Base-by-base conservation (phyloP, 2,329 filamentous ascomycete genomes). In the Atkinsonella texensis region DNA sequence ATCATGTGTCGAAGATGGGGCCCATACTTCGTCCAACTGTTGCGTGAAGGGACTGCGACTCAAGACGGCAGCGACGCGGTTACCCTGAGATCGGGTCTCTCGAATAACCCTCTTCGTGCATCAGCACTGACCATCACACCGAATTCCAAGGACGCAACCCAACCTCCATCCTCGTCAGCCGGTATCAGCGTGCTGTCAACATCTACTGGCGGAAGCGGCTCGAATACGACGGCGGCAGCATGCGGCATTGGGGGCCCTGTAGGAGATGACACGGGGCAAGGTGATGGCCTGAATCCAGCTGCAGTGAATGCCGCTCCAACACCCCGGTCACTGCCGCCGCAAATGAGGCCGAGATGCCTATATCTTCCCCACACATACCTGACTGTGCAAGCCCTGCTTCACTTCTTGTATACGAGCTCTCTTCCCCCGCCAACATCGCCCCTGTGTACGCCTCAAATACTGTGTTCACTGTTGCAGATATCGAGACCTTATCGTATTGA, bases 401-500 rank as follows among this genome's bases (percentile, higher is more conserved):
- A 96, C 67, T 98, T 87, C 63, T 76, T 98, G 10, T 98, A 98
- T 68, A 96, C 91, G 0, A 95, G 89, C 32, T 85, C 87, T 0
- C 78, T 98, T 1, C 91, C 93, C 0, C 75, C 85, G 0, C 78
- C 82, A 0, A 80, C 80, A 11, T 89, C 87, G 6, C 78, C 82
- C 1, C 79, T 96, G 33, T 95, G 90, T 64, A 95, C 89, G 0
- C 91, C 93, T 0, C 93, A 97, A 60, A 95, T 96, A 20, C 80
- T 97, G 44, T 98, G 93, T 71, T 96, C 91, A 9, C 79, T 98
- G 6, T 77, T 98, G 8, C 93, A 98, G 66, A 83, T 98, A 52
- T 87, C 93, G 0, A 83, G 93, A 4, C 91, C 93, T 0, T 98
- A 98, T 65, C 87, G 89, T 56, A 79, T 98, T 46, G 90, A 97